Conservation (phyloP, 768 basidiomycete species). For the Pisolithus orientalis region DNA sequence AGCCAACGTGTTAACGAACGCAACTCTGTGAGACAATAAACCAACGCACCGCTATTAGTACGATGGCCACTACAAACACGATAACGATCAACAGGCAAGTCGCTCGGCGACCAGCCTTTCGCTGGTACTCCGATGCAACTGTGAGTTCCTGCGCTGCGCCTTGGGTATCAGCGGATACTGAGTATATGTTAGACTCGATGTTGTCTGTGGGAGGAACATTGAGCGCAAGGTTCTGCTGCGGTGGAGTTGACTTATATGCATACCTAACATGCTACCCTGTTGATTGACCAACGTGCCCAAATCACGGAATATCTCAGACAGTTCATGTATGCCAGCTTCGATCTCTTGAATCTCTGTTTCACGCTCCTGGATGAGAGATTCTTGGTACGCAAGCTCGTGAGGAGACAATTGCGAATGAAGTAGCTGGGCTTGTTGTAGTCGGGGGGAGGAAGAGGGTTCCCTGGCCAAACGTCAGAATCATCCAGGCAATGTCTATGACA, state of each 20-base stretch:
- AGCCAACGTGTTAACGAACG: not conserved
- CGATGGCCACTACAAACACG: slow-evolving; percentile 78
- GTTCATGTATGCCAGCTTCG: slow-evolving; percentile 92
- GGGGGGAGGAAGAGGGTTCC: slow-evolving; percentile 39
- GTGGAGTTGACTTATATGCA: slow-evolving; percentile 18
- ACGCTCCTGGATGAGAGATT: slow-evolving; percentile 75
- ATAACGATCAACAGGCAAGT: slow-evolving; percentile 87
- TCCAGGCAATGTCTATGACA: not conserved
- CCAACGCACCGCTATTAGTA: slow-evolving; percentile 81
- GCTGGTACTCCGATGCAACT: slow-evolving; percentile 89
- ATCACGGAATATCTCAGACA: slow-evolving; percentile 95
- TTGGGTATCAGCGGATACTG: slow-evolving; percentile 74
- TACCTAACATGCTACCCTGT: slow-evolving; percentile 93
- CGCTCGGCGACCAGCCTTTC: slow-evolving; percentile 86
- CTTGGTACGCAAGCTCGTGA: slow-evolving; percentile 92
- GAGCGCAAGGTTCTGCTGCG: not conserved
- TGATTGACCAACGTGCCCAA: slow-evolving; percentile 90
- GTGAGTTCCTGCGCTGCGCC: slow-evolving; percentile 82
- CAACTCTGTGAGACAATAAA: not conserved
- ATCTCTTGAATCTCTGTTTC: slow-evolving; percentile 95
- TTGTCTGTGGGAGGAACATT: slow-evolving; percentile 54
- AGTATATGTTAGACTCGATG: slow-evolving; percentile 89
- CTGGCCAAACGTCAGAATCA: slow-evolving; percentile 11
- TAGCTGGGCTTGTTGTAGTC: slow-evolving; percentile 63
- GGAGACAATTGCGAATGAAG: slow-evolving; percentile 75